Evolutionary conservation across 805 yeast species (phyloP).

Genomic region (Kodamaea kakaduensis): DNA sequence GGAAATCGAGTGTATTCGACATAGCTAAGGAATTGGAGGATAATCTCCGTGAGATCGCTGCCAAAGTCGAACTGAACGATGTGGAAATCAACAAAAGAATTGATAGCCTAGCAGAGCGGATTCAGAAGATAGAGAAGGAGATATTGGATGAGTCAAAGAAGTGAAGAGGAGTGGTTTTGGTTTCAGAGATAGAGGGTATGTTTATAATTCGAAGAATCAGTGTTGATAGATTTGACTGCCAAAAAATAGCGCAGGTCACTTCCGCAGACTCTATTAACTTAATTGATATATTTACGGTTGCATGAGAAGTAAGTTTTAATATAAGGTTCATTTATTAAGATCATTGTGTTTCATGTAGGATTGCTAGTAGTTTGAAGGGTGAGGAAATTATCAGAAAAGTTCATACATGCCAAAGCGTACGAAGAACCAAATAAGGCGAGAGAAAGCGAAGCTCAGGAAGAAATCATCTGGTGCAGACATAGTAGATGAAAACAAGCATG

Average conservation of each 20-base stretch:
- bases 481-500: not conserved
- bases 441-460: conserved; percentile 38
- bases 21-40: conserved; percentile 32
- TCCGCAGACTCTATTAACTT: no score
- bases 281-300: no score
- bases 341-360: no score
- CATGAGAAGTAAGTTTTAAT: no score
- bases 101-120: conserved; percentile 19
- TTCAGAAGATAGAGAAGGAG: conserved; percentile 14
- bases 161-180: not conserved
- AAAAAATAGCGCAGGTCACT: no score
- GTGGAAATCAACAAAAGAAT: conserved; percentile 25
- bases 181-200: no score
- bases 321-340: no score
- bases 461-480: conserved; percentile 5
- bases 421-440: conserved; percentile 54
- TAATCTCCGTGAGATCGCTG: conserved; percentile 20
- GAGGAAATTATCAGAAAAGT: not conserved
- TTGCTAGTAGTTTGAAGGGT: no score
- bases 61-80: conserved; percentile 24
- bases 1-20: conserved; percentile 21
- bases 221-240: no score
- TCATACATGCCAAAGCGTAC: conserved; percentile 28
- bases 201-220: no score
- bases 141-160: not conserved